phyloP scores from a whole-genome alignment of 2,329 filamentous ascomycete genomes.

The Penicillium sp. region DNA sequence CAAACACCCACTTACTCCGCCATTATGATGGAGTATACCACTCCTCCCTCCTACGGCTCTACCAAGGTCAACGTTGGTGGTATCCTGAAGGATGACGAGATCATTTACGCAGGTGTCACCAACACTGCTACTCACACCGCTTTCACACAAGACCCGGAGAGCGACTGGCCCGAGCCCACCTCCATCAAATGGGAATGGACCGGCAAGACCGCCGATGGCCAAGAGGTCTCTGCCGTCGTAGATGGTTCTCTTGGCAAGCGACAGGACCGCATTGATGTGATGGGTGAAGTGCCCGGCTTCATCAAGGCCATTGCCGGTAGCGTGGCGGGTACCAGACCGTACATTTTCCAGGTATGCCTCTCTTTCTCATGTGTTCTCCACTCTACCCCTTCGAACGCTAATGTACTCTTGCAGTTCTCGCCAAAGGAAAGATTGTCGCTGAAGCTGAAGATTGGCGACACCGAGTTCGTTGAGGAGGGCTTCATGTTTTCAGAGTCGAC shows the following conservation, averaged over 20 bases:
- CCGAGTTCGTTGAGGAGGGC: conserved; percentile 75
- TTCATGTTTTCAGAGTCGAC: conserved; percentile 83
- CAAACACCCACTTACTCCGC: conserved; percentile 84
- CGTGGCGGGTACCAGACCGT: conserved; percentile 88
- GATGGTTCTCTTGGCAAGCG: conserved; percentile 66
- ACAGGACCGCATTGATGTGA: conserved; percentile 84
- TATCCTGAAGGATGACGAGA: conserved; percentile 75
- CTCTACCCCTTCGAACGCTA: background rate
- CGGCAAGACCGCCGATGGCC: conserved; percentile 73
- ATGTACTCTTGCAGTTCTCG: conserved; percentile 57
- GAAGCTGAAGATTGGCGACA: conserved; percentile 80
- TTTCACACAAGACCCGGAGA: conserved; percentile 68
- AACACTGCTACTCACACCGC: conserved; percentile 68
- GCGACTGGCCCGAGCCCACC: conserved; percentile 84
- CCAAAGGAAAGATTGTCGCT: conserved; percentile 65
- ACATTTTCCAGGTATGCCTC: conserved; percentile 82
- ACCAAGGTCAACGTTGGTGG: conserved; percentile 80
- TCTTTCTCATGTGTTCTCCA: background rate
- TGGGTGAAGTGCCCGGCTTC: conserved; percentile 93
- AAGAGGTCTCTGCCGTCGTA: conserved; percentile 66
- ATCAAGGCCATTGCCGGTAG: conserved; percentile 89
- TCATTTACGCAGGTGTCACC: conserved; percentile 67
- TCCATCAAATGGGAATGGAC: conserved; percentile 73
- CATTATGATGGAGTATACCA: conserved; percentile 92
- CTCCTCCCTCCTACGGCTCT: conserved; percentile 85